A percentile compares a stretch with the other conserved stretches of the same genome.
These are phyloP conservation scores for Penicillium malachiteum DNA, from an alignment of 495 filamentous ascomycete genomes.

Conservation along the genomic window DNA sequence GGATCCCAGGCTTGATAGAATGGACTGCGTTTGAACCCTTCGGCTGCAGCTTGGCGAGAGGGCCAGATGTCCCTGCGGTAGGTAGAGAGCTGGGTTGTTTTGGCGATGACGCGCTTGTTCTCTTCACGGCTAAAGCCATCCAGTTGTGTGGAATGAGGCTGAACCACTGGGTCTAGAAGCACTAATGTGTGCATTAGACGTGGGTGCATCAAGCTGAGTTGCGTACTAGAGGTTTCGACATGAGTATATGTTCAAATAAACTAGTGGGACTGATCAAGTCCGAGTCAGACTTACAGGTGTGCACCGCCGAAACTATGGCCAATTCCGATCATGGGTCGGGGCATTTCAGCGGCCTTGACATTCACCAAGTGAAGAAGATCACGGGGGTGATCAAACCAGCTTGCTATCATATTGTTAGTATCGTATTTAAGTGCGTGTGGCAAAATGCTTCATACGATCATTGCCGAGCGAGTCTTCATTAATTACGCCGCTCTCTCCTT, in stretches of 20 bases:
- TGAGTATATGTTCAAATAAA: not conserved
- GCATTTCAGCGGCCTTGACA: slow-evolving; percentile 77
- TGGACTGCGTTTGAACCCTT: slow-evolving; percentile 55
- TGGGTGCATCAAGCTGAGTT: slow-evolving; percentile 73
- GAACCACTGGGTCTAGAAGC: slow-evolving; percentile 79
- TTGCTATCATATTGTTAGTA: slow-evolving; percentile 47
- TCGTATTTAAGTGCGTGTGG: not conserved
- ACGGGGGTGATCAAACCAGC: slow-evolving; percentile 83
- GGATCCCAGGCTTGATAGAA: slow-evolving; percentile 78
- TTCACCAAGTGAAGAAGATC: slow-evolving; percentile 90
- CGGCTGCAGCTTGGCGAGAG: slow-evolving; percentile 58
- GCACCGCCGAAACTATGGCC: slow-evolving; percentile 88
- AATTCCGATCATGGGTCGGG: slow-evolving; percentile 81
- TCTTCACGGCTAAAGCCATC: slow-evolving; percentile 25
- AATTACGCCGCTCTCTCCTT: slow-evolving; percentile 71
- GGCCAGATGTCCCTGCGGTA: slow-evolving; percentile 72
- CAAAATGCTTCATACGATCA: slow-evolving; percentile 58
- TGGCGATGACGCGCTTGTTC: slow-evolving; percentile 30
- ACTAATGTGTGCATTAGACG: slow-evolving; percentile 75
- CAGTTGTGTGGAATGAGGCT: slow-evolving; percentile 47
- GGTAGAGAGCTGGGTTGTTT: slow-evolving; percentile 54
- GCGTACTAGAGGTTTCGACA: slow-evolving; percentile 28
- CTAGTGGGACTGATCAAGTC: not conserved
- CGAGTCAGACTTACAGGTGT: slow-evolving; percentile 47
- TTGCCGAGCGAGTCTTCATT: slow-evolving; percentile 75